A percentile compares a stretch with the other conserved stretches of the same genome.
Evolutionary conservation across 148 eudicot species (phyloP).

Genomic region (Silene conica): DNA sequence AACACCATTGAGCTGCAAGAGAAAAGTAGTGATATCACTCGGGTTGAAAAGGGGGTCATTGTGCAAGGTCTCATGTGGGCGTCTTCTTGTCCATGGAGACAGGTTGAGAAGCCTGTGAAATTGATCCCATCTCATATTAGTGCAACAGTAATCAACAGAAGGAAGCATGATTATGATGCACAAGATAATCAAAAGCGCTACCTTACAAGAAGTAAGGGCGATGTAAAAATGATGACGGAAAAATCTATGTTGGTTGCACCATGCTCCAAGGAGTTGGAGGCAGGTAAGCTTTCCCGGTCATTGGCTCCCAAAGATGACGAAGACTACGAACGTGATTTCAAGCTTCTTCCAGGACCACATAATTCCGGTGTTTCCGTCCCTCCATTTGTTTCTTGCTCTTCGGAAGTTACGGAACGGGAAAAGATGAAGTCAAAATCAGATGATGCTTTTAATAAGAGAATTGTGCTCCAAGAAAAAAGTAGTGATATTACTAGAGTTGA

Average conservation of each 20-base stretch:
- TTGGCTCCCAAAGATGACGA: slow-evolving; percentile 14
- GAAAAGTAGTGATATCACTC: too few species aligned
- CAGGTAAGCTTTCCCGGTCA: background rate
- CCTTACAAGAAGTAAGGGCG: slow-evolving; percentile 12
- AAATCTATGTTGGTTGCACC: slow-evolving; percentile 24
- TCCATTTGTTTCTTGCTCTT: slow-evolving; percentile 37
- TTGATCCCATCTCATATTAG: slow-evolving; percentile 13
- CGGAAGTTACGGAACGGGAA: slow-evolving; percentile 10
- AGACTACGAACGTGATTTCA: slow-evolving; percentile 25
- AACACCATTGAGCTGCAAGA: too few species aligned
- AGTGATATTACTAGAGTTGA: slow-evolving; percentile 1
- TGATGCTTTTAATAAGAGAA: slow-evolving; percentile 7
- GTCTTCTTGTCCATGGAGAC: too few species aligned
- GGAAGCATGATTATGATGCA: slow-evolving; percentile 18
- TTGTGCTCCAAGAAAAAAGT: slow-evolving; percentile 1
- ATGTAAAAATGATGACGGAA: slow-evolving; percentile 9
- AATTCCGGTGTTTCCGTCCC: slow-evolving; percentile 37
- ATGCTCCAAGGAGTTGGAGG: background rate
- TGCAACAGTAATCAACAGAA: slow-evolving; percentile 23
- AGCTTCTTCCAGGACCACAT: slow-evolving; percentile 13
- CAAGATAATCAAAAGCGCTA: slow-evolving; percentile 17
- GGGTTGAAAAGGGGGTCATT: too few species aligned
- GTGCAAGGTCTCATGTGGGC: too few species aligned
- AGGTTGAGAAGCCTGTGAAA: slow-evolving; percentile 6
- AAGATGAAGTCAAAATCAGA: slow-evolving; percentile 9